Conservation (phyloP, 129 eudicot species). For the Mikania micrantha region DNA sequence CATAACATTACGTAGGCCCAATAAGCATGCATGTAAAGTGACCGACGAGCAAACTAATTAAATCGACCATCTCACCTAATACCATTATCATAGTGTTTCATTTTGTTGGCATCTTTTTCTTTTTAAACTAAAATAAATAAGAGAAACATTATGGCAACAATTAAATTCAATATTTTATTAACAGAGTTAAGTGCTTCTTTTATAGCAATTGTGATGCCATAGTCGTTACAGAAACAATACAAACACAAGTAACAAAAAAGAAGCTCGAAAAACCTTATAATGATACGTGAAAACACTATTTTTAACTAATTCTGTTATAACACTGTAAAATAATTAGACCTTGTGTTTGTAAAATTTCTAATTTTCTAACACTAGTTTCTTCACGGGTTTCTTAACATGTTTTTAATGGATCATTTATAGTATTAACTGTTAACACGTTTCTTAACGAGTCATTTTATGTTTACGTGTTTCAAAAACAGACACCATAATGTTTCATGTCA, state of each 20-base stretch:
- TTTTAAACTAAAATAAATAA: neutral
- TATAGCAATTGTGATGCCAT: neutral
- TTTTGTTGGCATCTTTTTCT: neutral
- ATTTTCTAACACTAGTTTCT: no score
- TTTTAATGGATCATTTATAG: no score
- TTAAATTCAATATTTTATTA: neutral
- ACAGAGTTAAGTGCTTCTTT: neutral
- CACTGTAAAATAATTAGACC: no score
- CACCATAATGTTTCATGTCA: no score
- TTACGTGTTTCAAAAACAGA: no score
- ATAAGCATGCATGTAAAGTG: slow-evolving; percentile 12
- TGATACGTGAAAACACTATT: no score
- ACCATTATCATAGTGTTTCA: slow-evolving; percentile 14
- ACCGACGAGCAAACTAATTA: slow-evolving; percentile 7
- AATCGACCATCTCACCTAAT: slow-evolving; percentile 13
- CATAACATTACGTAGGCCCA: neutral
- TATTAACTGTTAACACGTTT: no score
- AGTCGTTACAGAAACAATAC: neutral
- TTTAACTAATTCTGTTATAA: no score
- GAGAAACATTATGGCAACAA: neutral
- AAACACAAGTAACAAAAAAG: neutral
- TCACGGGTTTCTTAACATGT: no score
- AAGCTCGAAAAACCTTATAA: neutral
- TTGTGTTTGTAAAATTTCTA: no score
- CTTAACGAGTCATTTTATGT: no score